A percentile compares a stretch with the other conserved stretches of the same genome.
Evolutionary conservation across 352 stramenopile genomes (phyloP).

Genomic region (Stephanocyclus meneghinianus): DNA sequence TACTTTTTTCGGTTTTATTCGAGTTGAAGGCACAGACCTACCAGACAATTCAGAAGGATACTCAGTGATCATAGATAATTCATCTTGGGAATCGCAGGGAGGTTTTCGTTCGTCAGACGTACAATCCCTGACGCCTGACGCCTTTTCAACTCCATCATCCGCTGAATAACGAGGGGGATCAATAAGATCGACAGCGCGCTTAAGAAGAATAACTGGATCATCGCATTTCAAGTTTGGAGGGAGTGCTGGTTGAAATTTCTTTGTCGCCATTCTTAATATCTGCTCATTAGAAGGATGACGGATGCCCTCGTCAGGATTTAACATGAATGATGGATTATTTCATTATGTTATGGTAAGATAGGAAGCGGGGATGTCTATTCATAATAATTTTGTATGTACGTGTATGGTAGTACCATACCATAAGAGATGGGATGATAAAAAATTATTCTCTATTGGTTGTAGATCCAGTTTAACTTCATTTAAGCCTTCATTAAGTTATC

Average conservation of each 20-base stretch:
- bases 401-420: too few relatives aligned
- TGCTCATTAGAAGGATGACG: background rate
- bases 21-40: background rate
- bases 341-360: too few relatives aligned
- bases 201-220: constrained; percentile 2
- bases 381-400: too few relatives aligned
- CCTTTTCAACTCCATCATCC: background rate
- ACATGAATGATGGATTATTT: too few relatives aligned
- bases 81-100: background rate
- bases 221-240: background rate
- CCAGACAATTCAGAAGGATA: background rate
- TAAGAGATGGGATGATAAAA: too few relatives aligned
- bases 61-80: background rate
- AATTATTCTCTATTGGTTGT: too few relatives aligned
- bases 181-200: constrained; percentile 13
- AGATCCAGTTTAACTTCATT: too few relatives aligned
- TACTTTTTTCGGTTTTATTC: constrained; percentile 25
- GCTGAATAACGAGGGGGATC: constrained; percentile 16
- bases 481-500: too few relatives aligned
- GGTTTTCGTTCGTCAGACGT: background rate
- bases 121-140: background rate
- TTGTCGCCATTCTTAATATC: background rate
- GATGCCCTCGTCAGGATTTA: too few relatives aligned
- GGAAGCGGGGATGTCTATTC: too few relatives aligned
- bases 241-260: background rate